Percentiles rank a stretch among this genome's conserved stretches.
Conservation (phyloP, 129 eudicot genomes). For the Flaveria sonorensis region DNA sequence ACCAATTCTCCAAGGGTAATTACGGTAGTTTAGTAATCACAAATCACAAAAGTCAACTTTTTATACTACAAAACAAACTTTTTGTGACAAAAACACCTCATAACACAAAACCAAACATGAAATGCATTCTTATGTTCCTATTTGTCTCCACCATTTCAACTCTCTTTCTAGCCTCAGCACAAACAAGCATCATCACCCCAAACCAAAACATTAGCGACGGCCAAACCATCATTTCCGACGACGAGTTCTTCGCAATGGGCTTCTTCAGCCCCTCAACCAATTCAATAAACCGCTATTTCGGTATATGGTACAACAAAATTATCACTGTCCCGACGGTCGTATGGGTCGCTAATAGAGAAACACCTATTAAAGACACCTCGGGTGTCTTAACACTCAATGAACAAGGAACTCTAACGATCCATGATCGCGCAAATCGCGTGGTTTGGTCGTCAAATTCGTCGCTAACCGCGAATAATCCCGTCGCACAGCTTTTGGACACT, state of each 20-base stretch:
- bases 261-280: conserved; percentile 44
- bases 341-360: conserved; percentile 67
- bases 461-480: conserved; percentile 25
- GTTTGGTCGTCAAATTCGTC: conserved; percentile 59
- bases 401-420: conserved; percentile 40
- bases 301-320: conserved; percentile 63
- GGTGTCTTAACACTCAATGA: conserved; percentile 32
- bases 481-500: conserved; percentile 52
- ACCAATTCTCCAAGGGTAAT: conserved; percentile 8
- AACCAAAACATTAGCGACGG: conserved; percentile 39
- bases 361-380: conserved; percentile 37
- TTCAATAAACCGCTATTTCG: conserved; percentile 49
- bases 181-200: conserved; percentile 36
- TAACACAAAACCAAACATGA: conserved; percentile 9
- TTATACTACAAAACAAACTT: conserved; percentile 34
- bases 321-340: conserved; percentile 31
- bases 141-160: conserved; percentile 25
- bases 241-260: conserved; percentile 52
- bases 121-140: conserved; percentile 11
- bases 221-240: conserved; percentile 45
- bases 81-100: conserved; percentile 1
- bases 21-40: neutral
- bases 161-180: conserved; percentile 21
- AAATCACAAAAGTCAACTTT: conserved; percentile 22
- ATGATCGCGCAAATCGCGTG: conserved; percentile 21